Evolutionary conservation across 1,284 basidiomycete species (phyloP).

Genomic region (Cutaneotrichosporon curvatum): DNA sequence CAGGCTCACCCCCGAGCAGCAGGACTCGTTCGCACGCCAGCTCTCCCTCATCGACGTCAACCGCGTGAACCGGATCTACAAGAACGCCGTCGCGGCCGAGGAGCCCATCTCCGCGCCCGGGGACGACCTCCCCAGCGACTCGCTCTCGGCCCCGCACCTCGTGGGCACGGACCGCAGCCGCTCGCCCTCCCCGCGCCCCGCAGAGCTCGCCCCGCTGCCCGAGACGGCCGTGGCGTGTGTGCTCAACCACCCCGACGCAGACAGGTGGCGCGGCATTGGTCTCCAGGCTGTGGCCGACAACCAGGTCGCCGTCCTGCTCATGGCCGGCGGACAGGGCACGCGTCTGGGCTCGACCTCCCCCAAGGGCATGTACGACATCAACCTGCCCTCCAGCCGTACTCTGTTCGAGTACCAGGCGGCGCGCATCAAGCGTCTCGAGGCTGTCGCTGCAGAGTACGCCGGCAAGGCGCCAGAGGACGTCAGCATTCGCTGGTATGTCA

Average conservation of each 20-base stretch:
- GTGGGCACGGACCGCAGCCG: slow-evolving; percentile 24
- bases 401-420: slow-evolving; percentile 97
- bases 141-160: slow-evolving; percentile 1
- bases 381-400: slow-evolving; percentile 81
- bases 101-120: slow-evolving; percentile 40
- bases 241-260: slow-evolving; percentile 53
- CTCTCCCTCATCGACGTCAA: slow-evolving; percentile 76
- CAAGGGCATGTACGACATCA: slow-evolving; percentile 98
- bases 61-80: slow-evolving; percentile 83
- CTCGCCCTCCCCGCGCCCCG: slow-evolving; percentile 25
- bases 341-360: slow-evolving; percentile 84
- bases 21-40: slow-evolving; percentile 61
- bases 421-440: slow-evolving; percentile 76
- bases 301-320: slow-evolving; percentile 84
- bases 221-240: slow-evolving; percentile 62
- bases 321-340: slow-evolving; percentile 98
- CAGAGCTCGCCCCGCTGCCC: slow-evolving; percentile 58
- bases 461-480: slow-evolving; percentile 54
- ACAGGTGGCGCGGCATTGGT: slow-evolving; percentile 66
- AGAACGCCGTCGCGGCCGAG: slow-evolving; percentile 67
- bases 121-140: slow-evolving; percentile 46
- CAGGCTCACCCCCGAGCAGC: slow-evolving; percentile 61
- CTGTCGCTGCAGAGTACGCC: slow-evolving; percentile 58
- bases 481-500: slow-evolving; percentile 90
- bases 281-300: slow-evolving; percentile 72